Conservation (phyloP, 1,284 basidiomycete species). For the Pascua sp. region DNA sequence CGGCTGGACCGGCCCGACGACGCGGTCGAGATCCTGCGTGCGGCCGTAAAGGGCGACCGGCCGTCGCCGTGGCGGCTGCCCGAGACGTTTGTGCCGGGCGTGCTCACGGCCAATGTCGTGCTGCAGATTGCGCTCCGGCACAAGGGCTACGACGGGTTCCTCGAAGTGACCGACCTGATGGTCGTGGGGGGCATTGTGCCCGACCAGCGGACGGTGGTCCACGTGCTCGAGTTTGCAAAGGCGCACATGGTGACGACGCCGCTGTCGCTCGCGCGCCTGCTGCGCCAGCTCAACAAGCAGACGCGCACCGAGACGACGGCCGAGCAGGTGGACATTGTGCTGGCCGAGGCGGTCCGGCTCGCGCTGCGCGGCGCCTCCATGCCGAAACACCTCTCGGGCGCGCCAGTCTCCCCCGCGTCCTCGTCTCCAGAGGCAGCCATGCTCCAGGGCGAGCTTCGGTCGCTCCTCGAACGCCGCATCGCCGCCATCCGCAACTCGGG, state of each 20-base stretch:
- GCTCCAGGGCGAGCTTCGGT: constrained; percentile 6
- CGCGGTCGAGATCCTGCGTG: constrained; percentile 6
- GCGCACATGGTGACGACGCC: constrained; percentile 15
- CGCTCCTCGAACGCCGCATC: constrained; percentile 6
- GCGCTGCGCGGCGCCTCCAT: constrained; percentile 1
- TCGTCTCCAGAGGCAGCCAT: background rate
- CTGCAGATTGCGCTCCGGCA: constrained; percentile 4
- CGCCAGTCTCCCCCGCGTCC: background rate
- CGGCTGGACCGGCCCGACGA: constrained; percentile 8
- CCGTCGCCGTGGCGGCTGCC: constrained; percentile 13
- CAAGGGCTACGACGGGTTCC: constrained; percentile 14
- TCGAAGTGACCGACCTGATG: constrained; percentile 17
- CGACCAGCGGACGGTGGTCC: constrained; percentile 27
- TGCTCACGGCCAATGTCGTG: constrained; percentile 24
- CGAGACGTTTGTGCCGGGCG: constrained; percentile 6
- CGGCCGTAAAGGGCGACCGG: background rate
- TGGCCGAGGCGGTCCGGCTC: constrained; percentile 19
- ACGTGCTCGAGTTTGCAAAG: constrained; percentile 28
- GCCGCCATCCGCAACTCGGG: background rate
- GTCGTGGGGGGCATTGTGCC: constrained; percentile 18
- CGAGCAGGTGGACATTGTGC: constrained; percentile 21
- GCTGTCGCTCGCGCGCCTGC: constrained; percentile 22
- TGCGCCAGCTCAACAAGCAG: constrained; percentile 18
- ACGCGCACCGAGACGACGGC: constrained; percentile 19
- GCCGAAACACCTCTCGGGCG: no score